phyloP scores from a whole-genome alignment of 2,329 filamentous ascomycete genomes.

The Colletotrichum sp. region DNA sequence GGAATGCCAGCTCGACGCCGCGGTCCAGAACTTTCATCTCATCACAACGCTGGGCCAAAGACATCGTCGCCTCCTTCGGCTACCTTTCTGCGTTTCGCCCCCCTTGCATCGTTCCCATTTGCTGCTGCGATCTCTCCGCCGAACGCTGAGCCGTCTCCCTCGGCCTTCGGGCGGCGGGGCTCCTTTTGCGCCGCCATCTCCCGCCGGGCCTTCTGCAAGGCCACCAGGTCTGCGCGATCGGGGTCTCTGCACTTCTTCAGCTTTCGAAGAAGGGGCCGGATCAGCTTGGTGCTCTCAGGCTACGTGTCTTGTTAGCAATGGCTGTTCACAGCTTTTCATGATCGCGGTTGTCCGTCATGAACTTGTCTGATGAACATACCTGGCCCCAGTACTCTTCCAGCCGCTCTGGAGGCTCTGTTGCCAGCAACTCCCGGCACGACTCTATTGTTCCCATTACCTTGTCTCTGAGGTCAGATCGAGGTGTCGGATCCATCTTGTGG shows the following conservation, averaged over 20 bases:
- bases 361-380: conserved; percentile 32
- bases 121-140: conserved; percentile 33
- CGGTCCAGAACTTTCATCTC: not conserved
- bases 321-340: not conserved
- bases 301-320: conserved; percentile 35
- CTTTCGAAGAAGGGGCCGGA: conserved; percentile 69
- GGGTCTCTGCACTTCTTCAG: conserved; percentile 77
- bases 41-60: conserved; percentile 41
- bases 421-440: conserved; percentile 58
- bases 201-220: conserved; percentile 68
- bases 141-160: conserved; percentile 52
- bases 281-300: conserved; percentile 51
- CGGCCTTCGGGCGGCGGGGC: conserved; percentile 38
- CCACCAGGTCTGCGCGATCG: conserved; percentile 74
- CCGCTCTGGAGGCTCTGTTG: conserved; percentile 61
- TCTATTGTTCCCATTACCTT: conserved; percentile 56
- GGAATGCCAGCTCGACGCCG: not conserved
- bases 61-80: conserved; percentile 43
- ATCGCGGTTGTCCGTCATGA: not conserved
- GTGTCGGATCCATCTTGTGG: conserved; percentile 27
- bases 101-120: conserved; percentile 29
- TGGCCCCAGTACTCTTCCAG: conserved; percentile 59
- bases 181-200: conserved; percentile 51
- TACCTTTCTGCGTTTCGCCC: conserved; percentile 52
- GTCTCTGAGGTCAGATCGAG: conserved; percentile 36